phyloP scores from a whole-genome alignment of 257 asterid genomes.

The Solanum verrucosum region DNA sequence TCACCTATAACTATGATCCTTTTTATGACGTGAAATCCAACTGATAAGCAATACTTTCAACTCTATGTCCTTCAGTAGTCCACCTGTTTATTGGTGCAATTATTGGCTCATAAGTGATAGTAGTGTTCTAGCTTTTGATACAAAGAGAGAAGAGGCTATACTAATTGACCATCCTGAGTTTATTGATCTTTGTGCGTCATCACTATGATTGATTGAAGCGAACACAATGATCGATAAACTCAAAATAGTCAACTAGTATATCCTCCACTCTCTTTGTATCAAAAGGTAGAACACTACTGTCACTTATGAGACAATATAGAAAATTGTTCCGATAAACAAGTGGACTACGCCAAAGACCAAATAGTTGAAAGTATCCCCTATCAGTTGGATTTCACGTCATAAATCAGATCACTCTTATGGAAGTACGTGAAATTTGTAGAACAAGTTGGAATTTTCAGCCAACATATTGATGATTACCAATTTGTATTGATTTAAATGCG shows the following conservation, averaged over 20 bases:
- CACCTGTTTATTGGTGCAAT: not conserved
- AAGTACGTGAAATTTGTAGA: not conserved
- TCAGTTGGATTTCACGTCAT: too few relatives aligned
- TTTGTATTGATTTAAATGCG: not conserved
- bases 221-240: not conserved
- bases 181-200: not conserved
- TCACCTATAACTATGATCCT: not conserved
- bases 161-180: not conserved
- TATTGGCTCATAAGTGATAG: not conserved
- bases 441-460: not conserved
- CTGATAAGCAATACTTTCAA: not conserved
- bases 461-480: not conserved
- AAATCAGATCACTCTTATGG: too few relatives aligned
- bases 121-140: not conserved
- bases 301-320: not conserved
- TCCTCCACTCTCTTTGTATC: not conserved
- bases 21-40: not conserved
- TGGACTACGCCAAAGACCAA: not conserved
- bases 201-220: not conserved
- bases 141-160: not conserved
- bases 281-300: not conserved
- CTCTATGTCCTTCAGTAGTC: not conserved
- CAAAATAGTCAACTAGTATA: not conserved
- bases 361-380: not conserved
- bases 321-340: accelerated